phyloP scores from a whole-genome alignment of 2,329 filamentous ascomycete species.

The Hymenoscyphus scutula region DNA sequence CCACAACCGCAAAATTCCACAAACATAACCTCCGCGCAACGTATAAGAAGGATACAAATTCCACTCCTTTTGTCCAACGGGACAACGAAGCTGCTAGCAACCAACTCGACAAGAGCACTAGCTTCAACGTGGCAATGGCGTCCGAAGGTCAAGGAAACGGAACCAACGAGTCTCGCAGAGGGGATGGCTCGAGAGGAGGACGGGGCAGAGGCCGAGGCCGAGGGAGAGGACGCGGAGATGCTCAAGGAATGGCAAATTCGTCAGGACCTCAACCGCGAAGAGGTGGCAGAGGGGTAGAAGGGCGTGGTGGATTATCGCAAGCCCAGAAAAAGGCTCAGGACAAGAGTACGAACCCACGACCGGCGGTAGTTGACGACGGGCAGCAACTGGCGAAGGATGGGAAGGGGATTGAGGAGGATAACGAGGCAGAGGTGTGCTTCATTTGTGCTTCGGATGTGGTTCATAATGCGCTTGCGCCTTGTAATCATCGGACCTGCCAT shows the following conservation, averaged over 20 bases:
- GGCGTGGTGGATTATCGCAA: conserved; percentile 14
- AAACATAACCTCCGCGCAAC: too few relatives aligned
- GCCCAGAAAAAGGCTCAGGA: conserved; percentile 9
- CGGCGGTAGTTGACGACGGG: conserved; percentile 4
- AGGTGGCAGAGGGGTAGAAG: conserved; percentile 20
- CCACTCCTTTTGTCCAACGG: background rate
- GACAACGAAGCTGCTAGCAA: background rate
- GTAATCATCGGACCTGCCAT: conserved; percentile 95
- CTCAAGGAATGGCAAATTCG: conserved; percentile 6
- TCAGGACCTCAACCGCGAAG: conserved; percentile 10
- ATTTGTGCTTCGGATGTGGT: conserved; percentile 91
- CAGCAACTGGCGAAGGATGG: conserved; percentile 8
- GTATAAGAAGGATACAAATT: background rate
- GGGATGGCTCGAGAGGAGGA: conserved; percentile 39
- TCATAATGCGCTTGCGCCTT: conserved; percentile 85
- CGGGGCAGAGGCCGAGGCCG: conserved; percentile 40
- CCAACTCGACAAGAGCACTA: background rate
- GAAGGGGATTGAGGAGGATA: conserved; percentile 41
- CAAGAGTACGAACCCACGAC: background rate
- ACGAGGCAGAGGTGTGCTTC: conserved; percentile 85
- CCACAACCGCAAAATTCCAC: background rate
- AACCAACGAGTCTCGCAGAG: conserved; percentile 27
- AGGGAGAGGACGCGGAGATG: conserved; percentile 34
- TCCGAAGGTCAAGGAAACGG: conserved; percentile 33
- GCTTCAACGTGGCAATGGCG: conserved; percentile 11